phyloP scores from a whole-genome alignment of 805 yeast species.

The Cyberlindnera lachancei region DNA sequence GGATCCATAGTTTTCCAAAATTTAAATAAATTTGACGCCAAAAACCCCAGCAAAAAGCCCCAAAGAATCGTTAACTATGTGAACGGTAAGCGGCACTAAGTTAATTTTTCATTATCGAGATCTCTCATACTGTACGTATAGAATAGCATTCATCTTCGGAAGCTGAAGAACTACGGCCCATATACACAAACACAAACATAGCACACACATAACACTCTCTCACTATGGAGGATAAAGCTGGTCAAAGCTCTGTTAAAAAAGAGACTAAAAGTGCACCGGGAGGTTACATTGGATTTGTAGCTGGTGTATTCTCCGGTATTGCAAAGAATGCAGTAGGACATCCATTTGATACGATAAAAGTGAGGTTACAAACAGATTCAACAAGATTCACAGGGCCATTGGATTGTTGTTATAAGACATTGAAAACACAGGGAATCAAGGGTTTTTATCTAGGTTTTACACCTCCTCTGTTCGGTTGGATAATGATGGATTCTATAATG shows the following conservation, averaged over 20 bases:
- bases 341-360: constrained; percentile 88
- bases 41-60: no score
- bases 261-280: constrained; percentile 15
- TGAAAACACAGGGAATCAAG: constrained; percentile 62
- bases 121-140: no score
- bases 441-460: constrained; percentile 89
- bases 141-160: no score
- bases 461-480: constrained; percentile 93
- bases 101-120: no score
- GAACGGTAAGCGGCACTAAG: no score
- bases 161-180: no score
- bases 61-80: no score
- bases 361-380: constrained; percentile 71
- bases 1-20: no score
- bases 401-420: constrained; percentile 70
- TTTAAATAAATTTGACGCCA: no score
- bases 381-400: constrained; percentile 72
- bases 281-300: constrained; percentile 62
- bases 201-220: no score
- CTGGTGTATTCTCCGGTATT: constrained; percentile 83
- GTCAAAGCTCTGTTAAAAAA: background rate
- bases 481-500: constrained; percentile 87
- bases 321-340: constrained; percentile 88
- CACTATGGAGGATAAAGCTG: background rate
- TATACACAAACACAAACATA: no score